Evolutionary conservation across 2,329 filamentous ascomycete species (phyloP), one percentile per base, ranked within the genome.

Genomic region (Dactylellina sp.): DNA sequence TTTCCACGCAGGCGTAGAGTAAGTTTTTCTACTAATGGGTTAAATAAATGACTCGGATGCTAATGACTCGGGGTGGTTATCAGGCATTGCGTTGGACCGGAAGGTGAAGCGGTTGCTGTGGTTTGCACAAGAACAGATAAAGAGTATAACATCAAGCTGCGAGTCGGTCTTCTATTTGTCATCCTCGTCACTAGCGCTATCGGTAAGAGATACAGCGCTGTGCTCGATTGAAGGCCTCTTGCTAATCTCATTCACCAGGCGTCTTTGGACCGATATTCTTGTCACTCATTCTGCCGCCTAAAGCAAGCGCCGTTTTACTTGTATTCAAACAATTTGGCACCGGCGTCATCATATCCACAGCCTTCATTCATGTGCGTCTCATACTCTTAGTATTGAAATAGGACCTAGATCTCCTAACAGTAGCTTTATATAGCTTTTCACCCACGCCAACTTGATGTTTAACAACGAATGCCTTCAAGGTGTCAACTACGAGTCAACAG

Each of bases 1-100:
- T 78, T 91, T 89, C 80, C 90, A 93, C 77, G 89, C 89, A 7
- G 89, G 89, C 39, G 88, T 92, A 20, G 88, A 91, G 89, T 91
- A 82, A 81, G 88, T 82, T 65, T n/a, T 11, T 32, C 4, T 9
- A 32, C 9, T 32, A 32, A 9, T 32, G 9, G 9, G 28, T 32
- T 32, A 4, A 5, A 7, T 6, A 12, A 20, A 49, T 65, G 25
- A 37, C 49, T 50, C 9, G 5, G 12, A 12, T 46, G 6, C 47
- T 62, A 44, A 50, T 75, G 71, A n/a, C n/a, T n/a, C n/a, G 53
- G 35, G 24, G 53, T 66, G 12, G 60, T 81, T 78, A 72, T 25
- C 18, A 72, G 66, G 77, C 80, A 84, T 24, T 76, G 71, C 22
- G 71, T 47, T 24, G 47, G 42, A 7, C 32, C 75, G 20, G 57